Conservation (phyloP, 331 rosid species). For the Malus hybrid region DNA sequence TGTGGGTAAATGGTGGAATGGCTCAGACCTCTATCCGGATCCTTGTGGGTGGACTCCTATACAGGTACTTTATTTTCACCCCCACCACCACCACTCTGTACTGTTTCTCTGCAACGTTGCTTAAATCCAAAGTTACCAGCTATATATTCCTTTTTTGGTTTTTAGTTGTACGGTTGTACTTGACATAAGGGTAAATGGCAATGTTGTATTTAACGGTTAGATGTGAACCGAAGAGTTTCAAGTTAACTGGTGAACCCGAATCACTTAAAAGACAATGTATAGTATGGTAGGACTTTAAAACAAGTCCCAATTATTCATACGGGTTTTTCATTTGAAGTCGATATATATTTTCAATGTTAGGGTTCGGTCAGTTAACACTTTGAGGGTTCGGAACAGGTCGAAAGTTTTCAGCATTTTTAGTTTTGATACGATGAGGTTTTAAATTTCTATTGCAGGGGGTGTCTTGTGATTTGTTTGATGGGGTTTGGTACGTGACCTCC, state of each 20-base stretch:
- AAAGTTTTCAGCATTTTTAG: neutral
- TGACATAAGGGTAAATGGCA: neutral
- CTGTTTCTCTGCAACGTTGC: neutral
- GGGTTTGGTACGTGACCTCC: slow-evolving; percentile 72
- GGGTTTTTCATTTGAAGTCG: neutral
- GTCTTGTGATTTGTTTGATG: slow-evolving; percentile 76
- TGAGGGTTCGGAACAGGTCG: neutral
- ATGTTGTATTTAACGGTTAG: neutral
- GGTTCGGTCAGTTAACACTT: neutral
- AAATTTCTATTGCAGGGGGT: slow-evolving; percentile 60
- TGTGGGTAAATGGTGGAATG: slow-evolving; percentile 96
- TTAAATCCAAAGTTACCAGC: neutral
- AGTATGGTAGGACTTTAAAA: neutral
- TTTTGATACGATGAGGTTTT: neutral
- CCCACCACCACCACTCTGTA: neutral
- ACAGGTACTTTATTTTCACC: slow-evolving; percentile 36
- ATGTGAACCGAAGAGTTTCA: slow-evolving; percentile 56
- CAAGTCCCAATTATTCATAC: neutral
- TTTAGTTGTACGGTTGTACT: neutral
- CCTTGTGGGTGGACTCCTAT: slow-evolving; percentile 99
- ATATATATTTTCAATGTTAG: neutral
- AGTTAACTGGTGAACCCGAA: neutral
- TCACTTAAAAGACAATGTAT: neutral
- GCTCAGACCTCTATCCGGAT: slow-evolving; percentile 95
- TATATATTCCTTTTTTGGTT: neutral